Conservation (phyloP, 805 yeast genomes). For the Clavispora carvajalis region DNA sequence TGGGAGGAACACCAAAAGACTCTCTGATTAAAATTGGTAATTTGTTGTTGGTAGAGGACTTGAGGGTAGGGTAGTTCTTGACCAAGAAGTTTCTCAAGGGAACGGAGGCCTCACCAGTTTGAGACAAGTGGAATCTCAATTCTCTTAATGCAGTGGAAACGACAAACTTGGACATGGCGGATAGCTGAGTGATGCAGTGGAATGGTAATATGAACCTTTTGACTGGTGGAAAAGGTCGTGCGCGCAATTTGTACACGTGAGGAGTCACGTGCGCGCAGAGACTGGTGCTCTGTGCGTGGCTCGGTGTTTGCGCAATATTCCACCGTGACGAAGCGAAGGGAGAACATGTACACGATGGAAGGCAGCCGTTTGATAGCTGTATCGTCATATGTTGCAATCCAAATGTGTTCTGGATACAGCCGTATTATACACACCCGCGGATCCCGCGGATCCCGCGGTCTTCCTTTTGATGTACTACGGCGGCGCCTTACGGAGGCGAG, state of each 20-base stretch:
- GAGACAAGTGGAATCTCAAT: conserved; percentile 76
- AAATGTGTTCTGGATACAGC: too few species aligned
- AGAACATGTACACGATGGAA: too few species aligned
- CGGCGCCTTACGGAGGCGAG: too few species aligned
- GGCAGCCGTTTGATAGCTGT: too few species aligned
- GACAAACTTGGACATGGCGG: conserved; percentile 36
- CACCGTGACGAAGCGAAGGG: too few species aligned
- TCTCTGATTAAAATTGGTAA: conserved; percentile 78
- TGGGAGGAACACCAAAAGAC: conserved; percentile 66
- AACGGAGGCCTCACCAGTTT: conserved; percentile 66
- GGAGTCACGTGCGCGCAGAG: conserved; percentile 1
- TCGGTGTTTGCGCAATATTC: too few species aligned
- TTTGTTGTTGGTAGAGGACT: conserved; percentile 49
- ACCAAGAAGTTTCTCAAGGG: conserved; percentile 62
- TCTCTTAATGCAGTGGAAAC: conserved; percentile 63
- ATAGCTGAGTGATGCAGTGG: neutral
- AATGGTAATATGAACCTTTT: conserved; percentile 4
- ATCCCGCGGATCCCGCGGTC: too few species aligned
- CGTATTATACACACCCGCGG: too few species aligned
- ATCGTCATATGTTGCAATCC: too few species aligned
- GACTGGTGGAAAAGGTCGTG: conserved; percentile 14
- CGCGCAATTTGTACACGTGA: conserved; percentile 4
- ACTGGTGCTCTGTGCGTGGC: too few species aligned
- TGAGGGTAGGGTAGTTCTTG: conserved; percentile 59
- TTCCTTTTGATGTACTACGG: too few species aligned